A percentile compares a stretch with the other conserved stretches of the same genome.
Evolutionary conservation across 1,139 yeast genomes (phyloP).

Genomic region (Saccharomycopsis crataegensis): DNA sequence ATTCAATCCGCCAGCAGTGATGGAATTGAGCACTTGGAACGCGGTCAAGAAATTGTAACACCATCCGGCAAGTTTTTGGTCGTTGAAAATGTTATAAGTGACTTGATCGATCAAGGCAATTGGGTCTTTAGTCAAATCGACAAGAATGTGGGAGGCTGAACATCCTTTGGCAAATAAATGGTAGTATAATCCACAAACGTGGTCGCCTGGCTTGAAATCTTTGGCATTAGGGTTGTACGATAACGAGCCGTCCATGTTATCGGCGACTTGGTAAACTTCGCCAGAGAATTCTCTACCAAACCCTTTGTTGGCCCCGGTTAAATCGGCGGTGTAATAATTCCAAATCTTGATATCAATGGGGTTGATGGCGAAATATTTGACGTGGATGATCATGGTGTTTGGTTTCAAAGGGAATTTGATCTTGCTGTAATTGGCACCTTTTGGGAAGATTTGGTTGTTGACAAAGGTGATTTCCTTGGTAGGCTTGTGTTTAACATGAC

Average conservation of each 20-base stretch:
- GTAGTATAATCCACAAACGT: constrained; percentile 50
- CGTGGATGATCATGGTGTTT: constrained; percentile 48
- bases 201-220: constrained; percentile 45
- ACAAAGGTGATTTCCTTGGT: constrained; percentile 30
- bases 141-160: constrained; percentile 42
- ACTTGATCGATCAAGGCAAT: constrained; percentile 41
- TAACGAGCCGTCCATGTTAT: constrained; percentile 24
- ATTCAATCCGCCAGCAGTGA: constrained; percentile 24
- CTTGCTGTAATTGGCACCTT: constrained; percentile 34
- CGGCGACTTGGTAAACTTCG: constrained; percentile 51
- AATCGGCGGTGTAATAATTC: constrained; percentile 31
- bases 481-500: constrained; percentile 34
- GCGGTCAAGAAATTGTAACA: constrained; percentile 57
- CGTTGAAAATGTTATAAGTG: constrained; percentile 27
- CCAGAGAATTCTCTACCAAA: constrained; percentile 71
- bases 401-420: constrained; percentile 35
- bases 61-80: constrained; percentile 53
- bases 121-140: constrained; percentile 35
- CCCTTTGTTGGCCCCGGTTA: constrained; percentile 42
- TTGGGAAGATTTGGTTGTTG: constrained; percentile 25
- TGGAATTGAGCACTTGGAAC: constrained; percentile 33
- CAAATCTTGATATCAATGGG: constrained; percentile 58
- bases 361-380: constrained; percentile 53
- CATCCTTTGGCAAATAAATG: constrained; percentile 45
- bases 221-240: constrained; percentile 26